Evolutionary conservation across 768 basidiomycete genomes (phyloP).

Genomic region (Boletus tomentosulus): DNA sequence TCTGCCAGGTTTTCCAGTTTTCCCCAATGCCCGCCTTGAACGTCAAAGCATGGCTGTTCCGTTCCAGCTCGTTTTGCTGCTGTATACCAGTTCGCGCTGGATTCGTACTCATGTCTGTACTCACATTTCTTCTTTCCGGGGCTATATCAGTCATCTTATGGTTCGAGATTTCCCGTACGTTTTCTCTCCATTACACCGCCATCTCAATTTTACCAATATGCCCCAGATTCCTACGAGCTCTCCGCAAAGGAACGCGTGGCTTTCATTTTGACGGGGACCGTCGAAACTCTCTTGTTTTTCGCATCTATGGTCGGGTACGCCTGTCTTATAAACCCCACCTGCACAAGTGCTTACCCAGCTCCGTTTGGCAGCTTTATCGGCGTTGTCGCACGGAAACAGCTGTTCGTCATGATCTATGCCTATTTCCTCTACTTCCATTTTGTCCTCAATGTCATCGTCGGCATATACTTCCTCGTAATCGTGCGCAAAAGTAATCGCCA

Average conservation of each 20-base stretch:
- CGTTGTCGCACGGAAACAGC: constrained; percentile 57
- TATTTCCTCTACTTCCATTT: constrained; percentile 57
- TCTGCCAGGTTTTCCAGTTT: not conserved
- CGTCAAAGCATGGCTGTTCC: constrained; percentile 43
- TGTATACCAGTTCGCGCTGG: constrained; percentile 62
- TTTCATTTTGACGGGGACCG: constrained; percentile 48
- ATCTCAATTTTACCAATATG: not conserved
- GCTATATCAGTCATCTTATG: constrained; percentile 51
- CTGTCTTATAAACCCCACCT: not conserved
- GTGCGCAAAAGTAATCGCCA: constrained; percentile 44
- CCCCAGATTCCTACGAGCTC: constrained; percentile 32
- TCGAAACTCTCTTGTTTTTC: constrained; percentile 50
- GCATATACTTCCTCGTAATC: constrained; percentile 47
- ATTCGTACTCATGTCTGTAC: constrained; percentile 49
- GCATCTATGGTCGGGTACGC: constrained; percentile 55
- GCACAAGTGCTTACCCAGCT: not conserved
- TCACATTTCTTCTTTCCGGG: constrained; percentile 53
- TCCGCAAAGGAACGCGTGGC: constrained; percentile 33
- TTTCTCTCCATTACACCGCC: not conserved
- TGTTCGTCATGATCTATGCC: constrained; percentile 52
- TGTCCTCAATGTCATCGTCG: constrained; percentile 49
- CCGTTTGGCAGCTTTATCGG: constrained; percentile 50
- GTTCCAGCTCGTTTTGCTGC: constrained; percentile 54
- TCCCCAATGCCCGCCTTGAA: constrained; percentile 38
- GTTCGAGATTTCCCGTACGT: constrained; percentile 60